Conservation (phyloP, 192 early-diverging fungal species). For the Lunasporangiospora selenospora region DNA sequence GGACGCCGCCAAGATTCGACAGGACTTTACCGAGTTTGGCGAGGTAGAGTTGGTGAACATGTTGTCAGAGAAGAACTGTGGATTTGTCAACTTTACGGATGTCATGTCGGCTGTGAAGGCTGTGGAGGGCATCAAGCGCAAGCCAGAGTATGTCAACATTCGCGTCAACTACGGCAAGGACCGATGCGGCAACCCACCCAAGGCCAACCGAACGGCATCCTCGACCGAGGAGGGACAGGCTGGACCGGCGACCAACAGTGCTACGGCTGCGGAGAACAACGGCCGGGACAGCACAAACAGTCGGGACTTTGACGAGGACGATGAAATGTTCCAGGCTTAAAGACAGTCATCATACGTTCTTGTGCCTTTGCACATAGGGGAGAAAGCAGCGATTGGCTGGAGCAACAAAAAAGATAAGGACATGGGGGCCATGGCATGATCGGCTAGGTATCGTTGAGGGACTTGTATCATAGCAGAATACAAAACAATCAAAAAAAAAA, state of each 20-base stretch:
- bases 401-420: too few relatives aligned
- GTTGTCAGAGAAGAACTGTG: conserved; percentile 81
- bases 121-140: conserved; percentile 68
- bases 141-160: conserved; percentile 66
- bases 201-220: conserved; percentile 29
- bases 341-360: not conserved
- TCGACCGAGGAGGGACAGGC: not conserved
- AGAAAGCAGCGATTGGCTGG: too few relatives aligned
- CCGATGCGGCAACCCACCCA: conserved; percentile 81
- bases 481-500: too few relatives aligned
- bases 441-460: too few relatives aligned
- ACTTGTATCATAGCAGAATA: too few relatives aligned
- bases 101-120: conserved; percentile 78
- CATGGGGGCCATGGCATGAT: too few relatives aligned
- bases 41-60: conserved; percentile 89
- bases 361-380: not conserved
- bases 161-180: conserved; percentile 88
- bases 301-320: conserved; percentile 34
- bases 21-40: conserved; percentile 85
- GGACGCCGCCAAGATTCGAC: conserved; percentile 70
- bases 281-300: not conserved
- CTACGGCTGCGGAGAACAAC: not conserved
- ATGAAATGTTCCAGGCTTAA: conserved; percentile 28
- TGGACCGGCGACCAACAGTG: not conserved
- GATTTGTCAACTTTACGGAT: conserved; percentile 87